phyloP scores from a whole-genome alignment of 805 yeast species.

The Yarrowia porcina region DNA sequence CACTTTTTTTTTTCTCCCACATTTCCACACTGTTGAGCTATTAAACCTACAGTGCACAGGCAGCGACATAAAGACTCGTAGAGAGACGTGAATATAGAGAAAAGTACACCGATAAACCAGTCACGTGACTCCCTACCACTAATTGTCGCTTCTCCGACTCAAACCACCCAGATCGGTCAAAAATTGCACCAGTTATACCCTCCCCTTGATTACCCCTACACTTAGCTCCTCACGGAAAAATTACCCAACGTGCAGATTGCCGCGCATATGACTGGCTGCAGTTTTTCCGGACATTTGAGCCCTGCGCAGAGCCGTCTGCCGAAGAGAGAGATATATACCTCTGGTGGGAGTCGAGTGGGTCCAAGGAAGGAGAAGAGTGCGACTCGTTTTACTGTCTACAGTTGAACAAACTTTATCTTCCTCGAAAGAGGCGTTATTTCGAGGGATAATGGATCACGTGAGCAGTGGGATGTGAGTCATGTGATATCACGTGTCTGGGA shows the following conservation, averaged over 20 bases:
- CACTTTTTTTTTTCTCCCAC: neutral
- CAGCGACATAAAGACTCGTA: neutral
- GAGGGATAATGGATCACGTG: too few species aligned
- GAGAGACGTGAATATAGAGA: neutral
- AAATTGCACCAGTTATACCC: too few species aligned
- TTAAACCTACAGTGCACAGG: neutral
- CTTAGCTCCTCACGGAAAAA: neutral
- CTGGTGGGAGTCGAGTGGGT: slow-evolving; percentile 2
- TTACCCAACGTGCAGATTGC: neutral
- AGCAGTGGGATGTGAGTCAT: too few species aligned
- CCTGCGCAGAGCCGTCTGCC: neutral
- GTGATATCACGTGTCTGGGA: too few species aligned
- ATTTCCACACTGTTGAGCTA: slow-evolving; percentile 1
- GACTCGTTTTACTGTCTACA: too few species aligned
- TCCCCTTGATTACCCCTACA: too few species aligned
- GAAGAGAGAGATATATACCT: neutral
- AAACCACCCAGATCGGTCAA: too few species aligned
- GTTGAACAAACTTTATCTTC: too few species aligned
- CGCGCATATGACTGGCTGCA: slow-evolving; percentile 2
- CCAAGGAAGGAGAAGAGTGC: too few species aligned
- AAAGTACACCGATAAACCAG: neutral
- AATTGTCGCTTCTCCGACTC: too few species aligned
- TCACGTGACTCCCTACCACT: too few species aligned
- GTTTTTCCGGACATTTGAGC: neutral
- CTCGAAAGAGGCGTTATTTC: too few species aligned